A percentile compares a stretch with the other conserved stretches of the same genome.
These are phyloP conservation scores for Trametes maxima DNA, from an alignment of 768 basidiomycete species.

Conservation along the genomic window DNA sequence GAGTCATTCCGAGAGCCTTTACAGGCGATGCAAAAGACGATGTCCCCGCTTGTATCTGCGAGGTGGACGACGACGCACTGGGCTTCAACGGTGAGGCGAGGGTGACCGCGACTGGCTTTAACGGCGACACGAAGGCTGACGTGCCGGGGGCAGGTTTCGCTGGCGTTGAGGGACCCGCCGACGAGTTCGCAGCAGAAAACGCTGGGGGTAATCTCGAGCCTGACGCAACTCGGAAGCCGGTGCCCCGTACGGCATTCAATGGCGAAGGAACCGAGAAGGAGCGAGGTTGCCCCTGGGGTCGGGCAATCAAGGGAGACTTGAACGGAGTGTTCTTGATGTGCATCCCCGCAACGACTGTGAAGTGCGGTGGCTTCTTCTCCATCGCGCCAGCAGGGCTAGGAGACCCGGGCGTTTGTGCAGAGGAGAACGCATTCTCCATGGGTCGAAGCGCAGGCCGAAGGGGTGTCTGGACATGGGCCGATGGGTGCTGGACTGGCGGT, in stretches of 20 bases:
- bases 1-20: constrained; percentile 32
- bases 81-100: constrained; percentile 20
- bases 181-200: neutral
- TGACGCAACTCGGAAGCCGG: constrained; percentile 5
- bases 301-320: constrained; percentile 31
- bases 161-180: neutral
- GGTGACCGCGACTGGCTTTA: neutral
- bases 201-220: constrained; percentile 17
- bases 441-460: constrained; percentile 22
- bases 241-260: constrained; percentile 22
- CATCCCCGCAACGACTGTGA: constrained; percentile 12
- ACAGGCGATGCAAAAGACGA: constrained; percentile 10
- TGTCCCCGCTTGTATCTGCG: constrained; percentile 18
- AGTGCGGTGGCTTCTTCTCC: constrained; percentile 5
- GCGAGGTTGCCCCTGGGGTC: neutral
- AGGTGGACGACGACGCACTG: neutral
- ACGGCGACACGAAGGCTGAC: neutral
- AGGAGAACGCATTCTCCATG: constrained; percentile 24
- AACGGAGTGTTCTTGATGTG: constrained; percentile 29
- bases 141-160: neutral
- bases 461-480: constrained; percentile 3
- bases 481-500: neutral
- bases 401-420: constrained; percentile 18
- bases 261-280: neutral
- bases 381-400: constrained; percentile 20